Evolutionary conservation across 2,329 filamentous ascomycete species (phyloP), one percentile per base, ranked within the genome.

Genomic region (Aphanocladium album): DNA sequence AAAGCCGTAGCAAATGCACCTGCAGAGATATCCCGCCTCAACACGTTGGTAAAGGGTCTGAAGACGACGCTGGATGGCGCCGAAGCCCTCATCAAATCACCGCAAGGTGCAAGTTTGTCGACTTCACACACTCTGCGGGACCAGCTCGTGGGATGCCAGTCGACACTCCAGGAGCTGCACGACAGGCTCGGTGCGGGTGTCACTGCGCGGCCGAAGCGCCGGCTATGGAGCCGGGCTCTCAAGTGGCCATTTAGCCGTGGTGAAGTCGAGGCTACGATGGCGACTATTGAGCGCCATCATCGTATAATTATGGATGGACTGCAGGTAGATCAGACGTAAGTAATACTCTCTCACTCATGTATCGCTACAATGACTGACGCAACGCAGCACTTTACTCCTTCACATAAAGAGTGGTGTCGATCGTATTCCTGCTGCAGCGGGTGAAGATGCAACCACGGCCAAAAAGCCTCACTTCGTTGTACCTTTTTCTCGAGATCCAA

Each of bases 401-500:
- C 19, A 57, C 8, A 53, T 61, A 3, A 50, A 53, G n/a, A 35
- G 39, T 25, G 49, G 39, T 12, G 43, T 60, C 37, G 49, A 54
- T 2, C 5, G 23, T n/a, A 19, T 60, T 17, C 7, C 35, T 21
- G 8, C 21, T 47, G 16, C 19, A 49, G 4, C 30, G 47, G 35
- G 7, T 2, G 55, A 62, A 21, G 49, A 61, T 33, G 33, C 30
- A 1, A 59, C 62, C 2, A 52, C 54, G 5, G 47, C 58, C 41
- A 53, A 47, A 33, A 62, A 51, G 37, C 55, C 60, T 50, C 59
- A 61, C 14, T 58, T 49, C 51, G 16, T 56, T 2, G 37, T 66
- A 21, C 63, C 60, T 12, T 66, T 64, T 17, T 58, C 60, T 52
- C 49, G 17, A n/a, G 62, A 66, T 23, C 51, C 63, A 14, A 45